These are phyloP conservation scores for Plasmopara halstedii DNA, from an alignment of 352 stramenopile genomes.

Conservation along the genomic window DNA sequence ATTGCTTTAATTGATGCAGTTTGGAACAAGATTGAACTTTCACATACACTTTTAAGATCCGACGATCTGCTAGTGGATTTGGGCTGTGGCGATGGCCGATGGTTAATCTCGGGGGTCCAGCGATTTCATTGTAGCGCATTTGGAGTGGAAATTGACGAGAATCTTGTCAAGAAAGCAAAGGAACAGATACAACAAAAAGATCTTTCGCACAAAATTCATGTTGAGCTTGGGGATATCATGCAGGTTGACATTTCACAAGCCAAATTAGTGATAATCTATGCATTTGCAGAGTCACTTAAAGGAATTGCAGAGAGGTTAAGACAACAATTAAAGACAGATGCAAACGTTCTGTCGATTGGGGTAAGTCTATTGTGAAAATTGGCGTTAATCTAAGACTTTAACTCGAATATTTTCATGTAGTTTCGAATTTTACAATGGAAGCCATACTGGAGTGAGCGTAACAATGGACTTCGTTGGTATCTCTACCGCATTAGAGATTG, in stretches of 20 bases:
- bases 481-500: conserved; percentile 49
- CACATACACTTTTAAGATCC: conserved; percentile 8
- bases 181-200: conserved; percentile 11
- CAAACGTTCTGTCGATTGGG: conserved; percentile 69
- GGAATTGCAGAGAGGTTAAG: conserved; percentile 49
- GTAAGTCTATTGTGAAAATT: conserved; percentile 20
- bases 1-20: conserved; percentile 47
- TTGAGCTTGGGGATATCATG: conserved; percentile 60
- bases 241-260: conserved; percentile 36
- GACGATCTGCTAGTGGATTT: conserved; percentile 73
- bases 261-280: conserved; percentile 75
- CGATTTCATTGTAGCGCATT: conserved; percentile 51
- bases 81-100: conserved; percentile 72
- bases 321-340: conserved; percentile 26
- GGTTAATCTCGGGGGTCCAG: conserved; percentile 60
- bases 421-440: conserved; percentile 73
- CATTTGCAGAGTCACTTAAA: conserved; percentile 67
- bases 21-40: conserved; percentile 37
- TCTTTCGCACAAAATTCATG: conserved; percentile 33
- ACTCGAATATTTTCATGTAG: conserved; percentile 21
- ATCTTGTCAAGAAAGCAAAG: conserved; percentile 36
- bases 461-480: conserved; percentile 62
- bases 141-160: conserved; percentile 59
- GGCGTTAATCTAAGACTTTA: background rate
- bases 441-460: conserved; percentile 38